Evolutionary conservation across 2,329 filamentous ascomycete species (phyloP), one percentile per base, ranked within the genome.

Genomic region (Zymoseptoria passerinii): DNA sequence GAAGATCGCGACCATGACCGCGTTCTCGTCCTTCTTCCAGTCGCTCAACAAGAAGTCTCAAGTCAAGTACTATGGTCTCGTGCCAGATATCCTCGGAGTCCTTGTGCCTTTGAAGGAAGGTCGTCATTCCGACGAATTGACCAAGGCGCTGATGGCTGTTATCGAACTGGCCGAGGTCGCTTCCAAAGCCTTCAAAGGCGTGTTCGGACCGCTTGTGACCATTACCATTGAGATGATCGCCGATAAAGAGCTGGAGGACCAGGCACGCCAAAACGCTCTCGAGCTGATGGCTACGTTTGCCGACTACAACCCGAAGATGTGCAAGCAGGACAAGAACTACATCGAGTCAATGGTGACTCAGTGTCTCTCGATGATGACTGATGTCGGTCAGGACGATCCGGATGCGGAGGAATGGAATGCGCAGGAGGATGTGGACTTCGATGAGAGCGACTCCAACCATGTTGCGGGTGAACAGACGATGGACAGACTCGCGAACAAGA

Each of bases 281-380:
- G 94, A 99, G 74, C 82, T 99, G 57, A 96, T 99, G 90, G 92
- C 92, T 27, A 99, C 94, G 0, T 99, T 99, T 73, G 92, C 92
- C 65, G 94, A 99, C 71, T 94, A 92, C 68, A 89, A 90, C 0
- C 91, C 94, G 4, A 87, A 88, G 44, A 92, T 97, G 86, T 97
- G 94, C 79, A 90, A 88, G 72, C 96, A 96, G 73, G 92, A 99
- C 71, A 76, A 85, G n/a, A 87, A 85, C 9, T 99, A 95, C 75
- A 94, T 92, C 1, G 86, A 83, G 61, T 91, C 96, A 64, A 99
- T 99, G 94, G 95, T 99, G 64, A 97, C 92, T 0, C 94, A 99
- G 74, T 99, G 94, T 73, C 78, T 99, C 66, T 97, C 92, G 67
- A 77, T 99, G 66, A 99, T 99, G 94, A 97, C 94, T 3, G 94